Base-by-base conservation (phyloP, 23 red algal species). In the Gracilaria caudata region DNA sequence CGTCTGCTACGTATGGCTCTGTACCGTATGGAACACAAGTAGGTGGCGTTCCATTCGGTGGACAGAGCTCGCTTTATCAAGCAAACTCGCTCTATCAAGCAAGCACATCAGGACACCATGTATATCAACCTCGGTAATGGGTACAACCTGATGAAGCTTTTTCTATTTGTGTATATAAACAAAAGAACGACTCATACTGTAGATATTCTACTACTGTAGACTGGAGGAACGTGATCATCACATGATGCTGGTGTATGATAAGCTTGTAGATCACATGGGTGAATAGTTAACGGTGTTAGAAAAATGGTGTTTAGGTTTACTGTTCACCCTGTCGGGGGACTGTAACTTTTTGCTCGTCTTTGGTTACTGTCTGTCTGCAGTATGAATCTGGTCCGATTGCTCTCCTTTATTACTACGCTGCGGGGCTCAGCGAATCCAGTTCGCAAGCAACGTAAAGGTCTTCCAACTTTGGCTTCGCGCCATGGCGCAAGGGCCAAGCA, bases 131-230 rank as follows among this genome's bases (percentile, higher is more conserved):
- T 60, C 57, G 57, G 57, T 60, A 17, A 29, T 60, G 25, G 7
- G 57, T 60, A 8, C 57, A 29, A 60, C 57, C 57, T 28, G 49
- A 2, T 60, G 57, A 60, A 23, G 11, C 49, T 7, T 2, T 29
- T 23, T 57, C 19, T 29, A 28, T 60, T 7, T 60, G 57, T 60
- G 57, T 60, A 60, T 60, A 60, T 60, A 60, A 60, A 60, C 21
- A 23, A 24, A 49, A 28, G 4, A 60, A 23, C 9, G 57, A 60
- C 21, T 60, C 21, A 60, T 25, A 60, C 25, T 60, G 57, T 60
- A 60, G 57, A 28, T 60, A 28, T 29, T 16, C 19, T 8, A n/a
- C n/a, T n/a, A n/a, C n/a, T n/a, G n/a, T n/a, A 53, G 19, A 17
- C 6, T 53, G 49, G 49, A 53, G 13, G 14, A 17, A 53, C 49